Percentiles rank a stretch among this genome's conserved stretches.
phyloP scores from a whole-genome alignment of 2,329 filamentous ascomycete genomes.

The Ophiobolus disseminans region DNA sequence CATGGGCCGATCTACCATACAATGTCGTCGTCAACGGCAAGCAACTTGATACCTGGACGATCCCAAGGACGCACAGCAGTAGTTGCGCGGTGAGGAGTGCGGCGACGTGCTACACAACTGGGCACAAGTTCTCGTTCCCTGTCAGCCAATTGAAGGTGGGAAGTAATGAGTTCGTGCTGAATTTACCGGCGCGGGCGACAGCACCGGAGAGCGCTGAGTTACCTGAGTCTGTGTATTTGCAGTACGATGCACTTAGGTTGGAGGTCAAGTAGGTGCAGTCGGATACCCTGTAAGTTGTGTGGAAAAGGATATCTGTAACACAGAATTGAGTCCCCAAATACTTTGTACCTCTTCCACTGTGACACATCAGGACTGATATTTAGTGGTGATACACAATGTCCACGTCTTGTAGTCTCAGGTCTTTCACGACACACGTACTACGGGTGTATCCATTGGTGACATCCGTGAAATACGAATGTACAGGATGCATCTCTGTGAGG shows the following conservation, averaged over 20 bases:
- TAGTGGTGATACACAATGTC: too few species aligned
- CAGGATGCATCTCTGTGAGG: too few species aligned
- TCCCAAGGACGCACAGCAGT: conserved; percentile 36
- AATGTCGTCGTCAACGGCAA: conserved; percentile 56
- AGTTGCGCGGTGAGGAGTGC: conserved; percentile 26
- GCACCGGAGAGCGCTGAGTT: conserved; percentile 65
- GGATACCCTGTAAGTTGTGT: too few species aligned
- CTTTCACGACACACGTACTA: too few species aligned
- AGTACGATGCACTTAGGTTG: conserved; percentile 68
- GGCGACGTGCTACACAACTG: conserved; percentile 21
- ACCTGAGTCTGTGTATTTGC: conserved; percentile 63
- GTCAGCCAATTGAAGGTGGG: conserved; percentile 52
- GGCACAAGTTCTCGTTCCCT: conserved; percentile 23
- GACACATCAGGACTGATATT: too few species aligned
- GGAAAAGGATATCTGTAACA: too few species aligned
- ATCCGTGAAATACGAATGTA: too few species aligned
- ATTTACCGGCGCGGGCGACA: conserved; percentile 65
- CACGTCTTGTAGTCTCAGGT: too few species aligned
- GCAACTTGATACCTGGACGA: conserved; percentile 59
- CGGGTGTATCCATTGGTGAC: too few species aligned
- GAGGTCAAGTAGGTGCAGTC: conserved; percentile 58
- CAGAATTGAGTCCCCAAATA: too few species aligned
- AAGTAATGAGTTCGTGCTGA: conserved; percentile 63
- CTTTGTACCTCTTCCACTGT: too few species aligned
- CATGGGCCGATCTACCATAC: conserved; percentile 63